Evolutionary conservation across 2,329 filamentous ascomycete species (phyloP).

Genomic region (Phyllosticta paracitricarpa): DNA sequence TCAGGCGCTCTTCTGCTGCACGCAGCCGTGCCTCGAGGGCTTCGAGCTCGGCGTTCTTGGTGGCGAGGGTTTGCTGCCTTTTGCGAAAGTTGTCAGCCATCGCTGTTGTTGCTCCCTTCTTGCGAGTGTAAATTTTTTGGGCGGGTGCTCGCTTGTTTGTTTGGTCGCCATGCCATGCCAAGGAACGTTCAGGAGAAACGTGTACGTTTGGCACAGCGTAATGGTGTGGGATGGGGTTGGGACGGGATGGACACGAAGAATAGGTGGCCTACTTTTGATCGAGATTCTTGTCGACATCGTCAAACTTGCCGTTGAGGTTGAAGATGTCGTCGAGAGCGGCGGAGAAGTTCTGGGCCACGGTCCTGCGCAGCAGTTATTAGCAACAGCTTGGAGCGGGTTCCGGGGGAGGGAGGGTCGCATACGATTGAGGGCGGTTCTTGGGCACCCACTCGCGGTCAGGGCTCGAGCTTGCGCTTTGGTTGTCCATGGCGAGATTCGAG

Average conservation of each 20-base stretch:
- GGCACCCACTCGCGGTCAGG: slow-evolving; percentile 73
- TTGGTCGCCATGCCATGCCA: not conserved
- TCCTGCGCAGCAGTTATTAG: slow-evolving; percentile 44
- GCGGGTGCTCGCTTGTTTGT: not conserved
- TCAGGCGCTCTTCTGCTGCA: slow-evolving; percentile 72
- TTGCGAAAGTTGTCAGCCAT: slow-evolving; percentile 2
- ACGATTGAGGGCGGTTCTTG: slow-evolving; percentile 75
- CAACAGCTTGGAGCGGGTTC: slow-evolving; percentile 6
- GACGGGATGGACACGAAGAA: not conserved
- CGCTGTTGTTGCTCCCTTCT: not conserved
- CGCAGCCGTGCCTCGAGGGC: slow-evolving; percentile 73
- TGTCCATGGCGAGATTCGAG: slow-evolving; percentile 18
- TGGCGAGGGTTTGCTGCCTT: slow-evolving; percentile 71
- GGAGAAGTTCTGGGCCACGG: slow-evolving; percentile 79
- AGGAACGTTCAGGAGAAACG: not conserved
- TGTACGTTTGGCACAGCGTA: not conserved
- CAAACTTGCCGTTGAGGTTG: slow-evolving; percentile 69
- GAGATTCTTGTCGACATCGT: slow-evolving; percentile 63
- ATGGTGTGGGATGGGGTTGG: not conserved
- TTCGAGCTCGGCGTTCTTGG: slow-evolving; percentile 70
- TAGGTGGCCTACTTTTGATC: slow-evolving; percentile 64
- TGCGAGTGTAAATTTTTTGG: not conserved
- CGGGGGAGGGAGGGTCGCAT: slow-evolving; percentile 29
- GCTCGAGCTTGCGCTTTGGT: slow-evolving; percentile 52
- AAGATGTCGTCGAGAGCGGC: slow-evolving; percentile 81